phyloP scores from a whole-genome alignment of 169 alveolate species.

The Amoebophrya sp. region DNA sequence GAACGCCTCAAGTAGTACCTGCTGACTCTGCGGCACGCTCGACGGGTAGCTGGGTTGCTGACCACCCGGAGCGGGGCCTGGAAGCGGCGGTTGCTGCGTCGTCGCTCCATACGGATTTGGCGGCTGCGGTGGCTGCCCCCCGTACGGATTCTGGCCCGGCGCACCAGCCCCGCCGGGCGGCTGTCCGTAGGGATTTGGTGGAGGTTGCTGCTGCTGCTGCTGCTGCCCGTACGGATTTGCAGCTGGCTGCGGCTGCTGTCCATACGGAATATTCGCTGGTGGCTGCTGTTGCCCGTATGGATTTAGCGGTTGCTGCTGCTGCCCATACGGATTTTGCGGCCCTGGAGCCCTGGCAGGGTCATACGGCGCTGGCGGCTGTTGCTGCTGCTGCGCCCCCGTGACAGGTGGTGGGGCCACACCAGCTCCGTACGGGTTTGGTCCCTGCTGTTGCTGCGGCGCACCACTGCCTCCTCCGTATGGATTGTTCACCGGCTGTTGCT shows the following conservation, averaged over 20 bases:
- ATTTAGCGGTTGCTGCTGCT: background rate
- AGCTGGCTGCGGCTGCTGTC: background rate
- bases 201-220: background rate
- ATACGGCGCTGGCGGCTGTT: no score
- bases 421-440: no score
- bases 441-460: no score
- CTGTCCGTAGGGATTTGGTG: no score
- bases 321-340: background rate
- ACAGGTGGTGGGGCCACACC: no score
- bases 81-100: background rate
- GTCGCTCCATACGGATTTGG: background rate
- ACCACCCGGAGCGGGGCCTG: background rate
- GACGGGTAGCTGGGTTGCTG: background rate
- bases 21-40: no score
- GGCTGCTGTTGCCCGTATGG: background rate
- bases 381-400: no score
- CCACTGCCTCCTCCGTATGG: no score
- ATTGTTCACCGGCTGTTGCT: background rate
- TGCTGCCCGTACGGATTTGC: background rate
- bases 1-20: no score
- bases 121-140: background rate
- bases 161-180: no score
- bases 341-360: no score
- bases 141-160: background rate
- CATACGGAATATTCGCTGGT: background rate